Evolutionary conservation across 495 filamentous ascomycete genomes (phyloP).

Genomic region (Aspergillus saccharolyticus): DNA sequence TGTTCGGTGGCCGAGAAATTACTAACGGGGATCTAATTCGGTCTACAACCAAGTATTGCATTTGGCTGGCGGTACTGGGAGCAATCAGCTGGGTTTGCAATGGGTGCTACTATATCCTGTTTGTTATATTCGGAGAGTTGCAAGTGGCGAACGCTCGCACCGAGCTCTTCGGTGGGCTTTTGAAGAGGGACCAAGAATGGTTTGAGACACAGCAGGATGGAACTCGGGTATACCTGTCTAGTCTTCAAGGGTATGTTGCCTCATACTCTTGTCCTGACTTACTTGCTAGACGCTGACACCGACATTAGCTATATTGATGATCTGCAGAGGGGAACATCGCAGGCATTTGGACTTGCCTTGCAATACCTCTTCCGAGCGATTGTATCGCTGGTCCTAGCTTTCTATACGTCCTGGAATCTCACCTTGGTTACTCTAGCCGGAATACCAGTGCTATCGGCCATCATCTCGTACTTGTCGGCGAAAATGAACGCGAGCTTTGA

Average conservation of each 20-base stretch:
- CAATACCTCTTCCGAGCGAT: slow-evolving; percentile 57
- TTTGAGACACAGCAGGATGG: slow-evolving; percentile 72
- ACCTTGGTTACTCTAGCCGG: slow-evolving; percentile 76
- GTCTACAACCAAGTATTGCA: slow-evolving; percentile 52
- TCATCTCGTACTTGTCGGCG: slow-evolving; percentile 55
- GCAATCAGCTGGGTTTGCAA: slow-evolving; percentile 59
- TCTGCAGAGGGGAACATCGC: slow-evolving; percentile 72
- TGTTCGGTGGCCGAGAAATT: slow-evolving; percentile 56
- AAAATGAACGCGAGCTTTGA: slow-evolving; percentile 61
- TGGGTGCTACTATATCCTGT: slow-evolving; percentile 58
- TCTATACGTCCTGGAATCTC: slow-evolving; percentile 78
- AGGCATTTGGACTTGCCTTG: slow-evolving; percentile 65
- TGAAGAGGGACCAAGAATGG: slow-evolving; percentile 74
- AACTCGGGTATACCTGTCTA: slow-evolving; percentile 62
- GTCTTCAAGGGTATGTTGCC: slow-evolving; percentile 65
- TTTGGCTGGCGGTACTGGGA: slow-evolving; percentile 57
- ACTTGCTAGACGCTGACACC: slow-evolving; percentile 7
- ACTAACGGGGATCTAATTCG: slow-evolving; percentile 44
- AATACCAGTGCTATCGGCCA: slow-evolving; percentile 59
- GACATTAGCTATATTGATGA: slow-evolving; percentile 68
- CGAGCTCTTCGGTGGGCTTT: slow-evolving; percentile 59
- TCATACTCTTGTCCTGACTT: neutral
- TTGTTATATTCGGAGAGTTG: slow-evolving; percentile 74
- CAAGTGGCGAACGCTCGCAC: slow-evolving; percentile 64
- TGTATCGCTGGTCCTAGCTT: slow-evolving; percentile 61